Base-by-base conservation (phyloP, 2,329 filamentous ascomycete species). In the Sporothrix schenckii region DNA sequence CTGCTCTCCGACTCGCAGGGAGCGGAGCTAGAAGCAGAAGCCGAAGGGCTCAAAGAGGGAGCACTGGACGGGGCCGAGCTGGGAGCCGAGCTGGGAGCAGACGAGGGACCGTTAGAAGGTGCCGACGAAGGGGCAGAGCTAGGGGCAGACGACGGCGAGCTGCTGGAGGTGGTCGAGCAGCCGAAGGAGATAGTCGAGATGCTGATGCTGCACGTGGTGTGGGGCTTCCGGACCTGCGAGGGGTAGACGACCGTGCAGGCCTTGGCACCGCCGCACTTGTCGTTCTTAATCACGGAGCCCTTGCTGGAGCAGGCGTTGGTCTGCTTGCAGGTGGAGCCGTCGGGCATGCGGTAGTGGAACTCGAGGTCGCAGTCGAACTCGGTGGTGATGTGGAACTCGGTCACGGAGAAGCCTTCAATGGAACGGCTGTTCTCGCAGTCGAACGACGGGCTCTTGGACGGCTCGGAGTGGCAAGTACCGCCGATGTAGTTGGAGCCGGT, bases 231-330 rank as follows among this genome's bases (percentile, higher is more conserved):
- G 73, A 87, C 82, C 77, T 90, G 87, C 71, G 87, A 80, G 74
- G 87, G 85, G 80, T 85, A 88, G 79, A 89, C 81, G 78, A 97
- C 89, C 69, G 87, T 89, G 72, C 97, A 93, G 71, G 88, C 89
- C 78, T 86, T 92, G 74, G 94, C 94, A 80, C 94, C 94, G 87
- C 93, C 94, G 79, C 94, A 98, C 85, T 97, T 93, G 72, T 84
- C 88, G 87, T 97, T 97, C 81, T 88, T 82, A 76, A 97, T 85
- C 61, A 86, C 87, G 71, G 88, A 89, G 76, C 92, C 92, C 19
- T 85, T 82, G 69, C 85, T 83, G 74, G 84, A 87, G 87, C 92
- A 96, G 68, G 84, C 78, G 74, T 87, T 83, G 73, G 87, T 88
- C 76, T 96, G 91, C 83, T 92, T 94, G 89, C 94, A 98, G 72